Conservation (phyloP, 768 basidiomycete species). For the Leccinum boreale region DNA sequence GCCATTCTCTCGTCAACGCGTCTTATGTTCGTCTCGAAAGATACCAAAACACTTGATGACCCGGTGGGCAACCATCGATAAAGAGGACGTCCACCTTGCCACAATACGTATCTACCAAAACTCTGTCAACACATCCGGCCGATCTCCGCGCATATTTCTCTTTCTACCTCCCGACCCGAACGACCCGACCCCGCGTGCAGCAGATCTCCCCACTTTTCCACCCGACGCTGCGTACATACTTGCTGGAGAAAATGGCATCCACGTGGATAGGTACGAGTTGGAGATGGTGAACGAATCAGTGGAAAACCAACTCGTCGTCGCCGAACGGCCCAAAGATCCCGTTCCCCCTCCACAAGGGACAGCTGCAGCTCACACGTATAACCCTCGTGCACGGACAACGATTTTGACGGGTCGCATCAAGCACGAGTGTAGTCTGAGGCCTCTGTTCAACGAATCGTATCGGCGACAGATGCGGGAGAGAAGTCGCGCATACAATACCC, state of each 20-base stretch:
- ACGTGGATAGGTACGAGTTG: background rate
- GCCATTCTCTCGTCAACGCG: too few relatives aligned
- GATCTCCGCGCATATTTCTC: background rate
- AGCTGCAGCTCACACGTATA: conserved; percentile 29
- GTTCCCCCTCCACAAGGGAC: background rate
- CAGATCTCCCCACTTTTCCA: background rate
- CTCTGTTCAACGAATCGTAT: conserved; percentile 65
- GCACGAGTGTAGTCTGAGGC: conserved; percentile 75
- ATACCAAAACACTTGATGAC: background rate
- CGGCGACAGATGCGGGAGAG: conserved; percentile 70
- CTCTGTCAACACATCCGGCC: background rate
- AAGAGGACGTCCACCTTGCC: background rate
- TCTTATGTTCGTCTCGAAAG: background rate
- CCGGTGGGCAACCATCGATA: background rate
- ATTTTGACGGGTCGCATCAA: conserved; percentile 78
- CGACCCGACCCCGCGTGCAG: background rate
- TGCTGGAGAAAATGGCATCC: background rate
- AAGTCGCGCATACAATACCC: conserved; percentile 63
- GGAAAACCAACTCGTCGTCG: background rate
- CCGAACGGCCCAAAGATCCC: background rate
- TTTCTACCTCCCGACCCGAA: background rate
- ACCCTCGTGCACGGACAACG: conserved; percentile 67
- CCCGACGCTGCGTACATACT: background rate
- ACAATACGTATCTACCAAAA: background rate
- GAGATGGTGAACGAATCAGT: background rate